phyloP scores from a whole-genome alignment of 805 yeast species.

The Diddensiella caesifluorescens region DNA sequence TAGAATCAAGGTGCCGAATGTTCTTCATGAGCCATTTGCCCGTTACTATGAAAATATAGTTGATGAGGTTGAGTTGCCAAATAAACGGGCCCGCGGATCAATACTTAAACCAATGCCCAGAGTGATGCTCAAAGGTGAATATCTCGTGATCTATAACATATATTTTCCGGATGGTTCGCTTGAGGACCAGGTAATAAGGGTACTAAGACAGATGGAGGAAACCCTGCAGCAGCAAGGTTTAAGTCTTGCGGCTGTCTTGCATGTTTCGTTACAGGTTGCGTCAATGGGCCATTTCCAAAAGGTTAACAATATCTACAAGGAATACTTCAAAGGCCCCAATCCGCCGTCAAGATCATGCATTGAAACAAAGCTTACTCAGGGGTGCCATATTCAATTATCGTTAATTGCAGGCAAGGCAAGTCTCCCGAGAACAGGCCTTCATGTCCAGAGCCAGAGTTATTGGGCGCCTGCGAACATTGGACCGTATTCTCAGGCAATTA shows the following conservation, averaged over 20 bases:
- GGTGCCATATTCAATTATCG: constrained; percentile 50
- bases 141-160: constrained; percentile 3
- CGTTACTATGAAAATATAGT: neutral
- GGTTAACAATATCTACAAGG: constrained; percentile 58
- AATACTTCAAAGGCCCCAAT: constrained; percentile 44
- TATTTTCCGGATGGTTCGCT: neutral
- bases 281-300: constrained; percentile 60
- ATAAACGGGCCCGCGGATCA: no score
- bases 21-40: constrained; percentile 33
- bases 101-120: neutral
- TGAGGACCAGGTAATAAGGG: neutral
- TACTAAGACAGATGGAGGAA: constrained; percentile 14
- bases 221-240: constrained; percentile 3
- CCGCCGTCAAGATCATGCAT: constrained; percentile 93
- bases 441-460: constrained; percentile 86
- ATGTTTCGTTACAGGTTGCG: constrained; percentile 53
- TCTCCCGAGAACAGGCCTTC: constrained; percentile 51
- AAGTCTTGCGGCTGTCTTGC: constrained; percentile 42
- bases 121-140: neutral
- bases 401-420: constrained; percentile 33
- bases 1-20: constrained; percentile 21
- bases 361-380: constrained; percentile 46
- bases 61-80: neutral
- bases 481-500: constrained; percentile 87
- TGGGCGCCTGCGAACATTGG: constrained; percentile 99